Base-by-base conservation (phyloP, 2,329 filamentous ascomycete genomes). In the Madurella mycetomatis region DNA sequence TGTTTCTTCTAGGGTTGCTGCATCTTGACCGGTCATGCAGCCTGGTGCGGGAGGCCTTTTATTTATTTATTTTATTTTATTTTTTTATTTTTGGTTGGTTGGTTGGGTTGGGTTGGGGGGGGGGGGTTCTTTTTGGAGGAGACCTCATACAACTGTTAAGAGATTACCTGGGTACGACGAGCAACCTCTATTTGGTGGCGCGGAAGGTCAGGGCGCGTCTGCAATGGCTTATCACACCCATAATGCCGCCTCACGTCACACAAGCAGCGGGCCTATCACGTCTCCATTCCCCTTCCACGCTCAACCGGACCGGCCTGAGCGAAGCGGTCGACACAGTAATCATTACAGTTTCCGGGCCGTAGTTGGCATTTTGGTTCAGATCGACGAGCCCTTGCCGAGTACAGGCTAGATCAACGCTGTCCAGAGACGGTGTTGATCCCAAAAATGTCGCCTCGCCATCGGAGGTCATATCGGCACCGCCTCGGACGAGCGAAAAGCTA, bases 171-270 rank as follows among this genome's bases (percentile, higher is more conserved):
- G 25, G 25, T 7, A 25, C 25, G 25, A 25, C 25, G 25, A 7
- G 25, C 18, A 32, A 44, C 34, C 31, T 39, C 16, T 16, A 32
- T n/a, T 43, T n/a, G 13, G 49, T 59, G 52, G 54, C 56, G 45
- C 52, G 42, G 37, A 39, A 18, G 57, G 53, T 39, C 46, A 25
- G 41, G 32, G 15, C 41, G 42, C 53, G 39, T 19, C 47, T 31
- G 15, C 15, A 49, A 46, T 44, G 48, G 49, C 59, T 54, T 58
- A 56, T 57, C 57, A 58, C 47, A 49, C 39, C 37, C 40, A 44
- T 51, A 11, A 31, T 34, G 34, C 18, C 19, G 44, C 43, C 52
- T 34, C 16, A 19, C 45, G 53, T 56, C 50, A 53, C 42, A 47
- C 47, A 55, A 13, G 17, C n/a, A 41, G 49, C 51, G 47, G 25